Evolutionary conservation across 2,329 filamentous ascomycete species (phyloP).

Genomic region (Dactylellina sp.): DNA sequence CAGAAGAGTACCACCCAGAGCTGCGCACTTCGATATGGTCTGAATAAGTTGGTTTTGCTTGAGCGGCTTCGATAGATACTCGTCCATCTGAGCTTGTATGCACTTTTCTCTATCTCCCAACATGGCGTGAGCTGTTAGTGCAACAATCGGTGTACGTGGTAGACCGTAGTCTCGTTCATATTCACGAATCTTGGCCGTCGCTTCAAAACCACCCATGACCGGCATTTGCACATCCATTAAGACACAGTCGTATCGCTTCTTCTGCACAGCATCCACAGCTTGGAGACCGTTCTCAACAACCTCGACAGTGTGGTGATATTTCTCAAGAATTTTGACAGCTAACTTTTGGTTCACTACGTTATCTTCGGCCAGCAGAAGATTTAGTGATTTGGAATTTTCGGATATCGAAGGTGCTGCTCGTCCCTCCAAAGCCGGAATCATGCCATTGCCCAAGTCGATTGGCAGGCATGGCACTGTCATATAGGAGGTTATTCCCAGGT

Average conservation of each 20-base stretch:
- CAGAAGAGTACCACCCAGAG: constrained; percentile 83
- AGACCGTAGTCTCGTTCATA: constrained; percentile 86
- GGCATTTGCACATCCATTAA: constrained; percentile 99
- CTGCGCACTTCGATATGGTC: constrained; percentile 96
- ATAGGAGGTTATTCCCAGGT: constrained; percentile 97
- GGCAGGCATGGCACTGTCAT: constrained; percentile 97
- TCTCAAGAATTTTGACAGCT: constrained; percentile 95
- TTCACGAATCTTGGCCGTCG: constrained; percentile 94
- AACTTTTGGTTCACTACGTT: constrained; percentile 97
- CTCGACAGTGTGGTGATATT: constrained; percentile 91
- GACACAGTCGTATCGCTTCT: constrained; percentile 93
- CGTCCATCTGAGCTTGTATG: constrained; percentile 98
- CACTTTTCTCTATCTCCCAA: constrained; percentile 97
- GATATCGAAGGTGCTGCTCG: constrained; percentile 89
- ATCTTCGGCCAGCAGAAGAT: constrained; percentile 94
- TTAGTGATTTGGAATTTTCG: constrained; percentile 94
- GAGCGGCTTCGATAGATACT: constrained; percentile 95
- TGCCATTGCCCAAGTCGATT: constrained; percentile 93
- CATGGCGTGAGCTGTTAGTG: constrained; percentile 97
- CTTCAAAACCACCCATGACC: constrained; percentile 95
- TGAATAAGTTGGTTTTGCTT: constrained; percentile 98
- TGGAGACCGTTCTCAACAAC: constrained; percentile 96
- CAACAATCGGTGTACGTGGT: constrained; percentile 92
- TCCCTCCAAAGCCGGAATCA: constrained; percentile 94
- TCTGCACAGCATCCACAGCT: constrained; percentile 90